Evolutionary conservation across 805 yeast species (phyloP), one percentile per base, ranked within the genome.

Genomic region (Monosporozyma unispora): DNA sequence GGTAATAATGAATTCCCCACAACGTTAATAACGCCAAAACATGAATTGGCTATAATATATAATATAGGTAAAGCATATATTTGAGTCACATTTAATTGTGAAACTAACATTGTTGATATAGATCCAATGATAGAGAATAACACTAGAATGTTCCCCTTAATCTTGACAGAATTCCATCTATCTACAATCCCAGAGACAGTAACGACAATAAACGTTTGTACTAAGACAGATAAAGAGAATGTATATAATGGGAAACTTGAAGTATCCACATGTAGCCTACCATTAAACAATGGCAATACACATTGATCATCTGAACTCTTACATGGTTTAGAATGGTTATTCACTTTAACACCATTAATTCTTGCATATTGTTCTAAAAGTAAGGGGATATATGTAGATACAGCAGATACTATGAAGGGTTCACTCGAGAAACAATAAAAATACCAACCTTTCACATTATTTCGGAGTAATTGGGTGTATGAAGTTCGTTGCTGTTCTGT

Each of bases 1-100:
- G 93, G 89, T 41, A 85, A 62, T 54, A 79, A 78, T 1, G 93
- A 81, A 62, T 85, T 86, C 6, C 89, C 90, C 55, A 89, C 83
- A 10, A 85, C 91, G 49, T 81, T 81, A 2, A 82, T 87, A 8
- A 84, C 87, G 0, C 95, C 95, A 64, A 78, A 85, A 21, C 84
- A 77, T 14, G 83, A 72, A 57, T 83, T 85, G 1, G 87, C 82
- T 0, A 80, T 45, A 5, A 84, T 73, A 14, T 86, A 83, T 14
- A 81, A 63, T 0, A 78, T 21, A 0, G 83, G 70, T 16, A 70
- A 54, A 23, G 58, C 45, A 43, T 67, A 67, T 33, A 60, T 61
- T 33, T 66, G 69, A n/a, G 60, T 47, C 10, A 59, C 45, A 22
- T 53, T 51, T 12, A 68, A 53, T 43, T 54, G 54, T 27, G 67